phyloP scores from a whole-genome alignment of 2,329 filamentous ascomycete species.

The Fusarium proliferatum region DNA sequence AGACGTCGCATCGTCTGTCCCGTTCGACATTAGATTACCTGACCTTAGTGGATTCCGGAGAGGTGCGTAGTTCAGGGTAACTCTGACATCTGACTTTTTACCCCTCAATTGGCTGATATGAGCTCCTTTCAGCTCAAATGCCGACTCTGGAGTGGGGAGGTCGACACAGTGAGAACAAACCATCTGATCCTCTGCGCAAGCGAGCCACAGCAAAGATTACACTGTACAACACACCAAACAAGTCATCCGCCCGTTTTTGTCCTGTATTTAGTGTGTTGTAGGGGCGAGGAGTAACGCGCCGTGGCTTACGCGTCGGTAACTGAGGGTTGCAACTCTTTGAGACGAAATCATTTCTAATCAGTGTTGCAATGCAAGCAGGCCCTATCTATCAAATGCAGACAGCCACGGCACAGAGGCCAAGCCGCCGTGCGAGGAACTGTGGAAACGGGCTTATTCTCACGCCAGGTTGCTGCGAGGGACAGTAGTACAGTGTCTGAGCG shows the following conservation, averaged over 20 bases:
- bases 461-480: not conserved
- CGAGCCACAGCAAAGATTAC: not conserved
- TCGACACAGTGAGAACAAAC: not conserved
- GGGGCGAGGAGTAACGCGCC: not conserved
- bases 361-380: not conserved
- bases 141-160: not conserved
- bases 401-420: not conserved
- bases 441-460: not conserved
- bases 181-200: not conserved
- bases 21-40: not conserved
- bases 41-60: not conserved
- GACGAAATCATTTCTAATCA: not conserved
- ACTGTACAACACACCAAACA: constrained; percentile 9
- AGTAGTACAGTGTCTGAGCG: not conserved
- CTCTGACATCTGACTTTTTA: not conserved
- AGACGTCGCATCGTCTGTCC: not conserved
- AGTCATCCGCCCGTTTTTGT: not conserved
- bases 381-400: not conserved
- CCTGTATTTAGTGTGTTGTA: not conserved
- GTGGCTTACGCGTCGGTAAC: constrained; percentile 18
- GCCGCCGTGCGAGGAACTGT: not conserved
- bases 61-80: not conserved
- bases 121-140: not conserved
- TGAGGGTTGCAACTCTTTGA: not conserved
- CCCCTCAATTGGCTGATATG: not conserved